A percentile compares a stretch with the other conserved stretches of the same genome.
These are phyloP conservation scores for Calocybe gangraenosa DNA, from an alignment of 768 basidiomycete species.

Conservation along the genomic window DNA sequence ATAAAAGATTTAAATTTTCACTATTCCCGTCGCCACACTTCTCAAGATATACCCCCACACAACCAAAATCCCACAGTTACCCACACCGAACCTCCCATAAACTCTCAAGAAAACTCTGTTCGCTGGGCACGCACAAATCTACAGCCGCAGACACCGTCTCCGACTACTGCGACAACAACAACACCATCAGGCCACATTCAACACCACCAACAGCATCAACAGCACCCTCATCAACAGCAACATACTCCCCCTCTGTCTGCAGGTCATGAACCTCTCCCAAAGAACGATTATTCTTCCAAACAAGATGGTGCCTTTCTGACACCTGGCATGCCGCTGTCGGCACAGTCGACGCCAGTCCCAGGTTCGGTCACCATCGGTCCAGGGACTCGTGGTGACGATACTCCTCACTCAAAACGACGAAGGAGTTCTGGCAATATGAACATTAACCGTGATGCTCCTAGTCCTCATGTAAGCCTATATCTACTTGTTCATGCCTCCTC, in stretches of 20 bases:
- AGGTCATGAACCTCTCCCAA: constrained; percentile 33
- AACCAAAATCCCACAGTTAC: constrained; percentile 2
- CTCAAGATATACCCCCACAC: constrained; percentile 26
- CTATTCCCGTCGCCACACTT: constrained; percentile 29
- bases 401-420: constrained; percentile 37
- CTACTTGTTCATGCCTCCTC: constrained; percentile 4
- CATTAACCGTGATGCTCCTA: constrained; percentile 41
- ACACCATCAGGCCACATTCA: constrained; percentile 18
- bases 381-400: constrained; percentile 31
- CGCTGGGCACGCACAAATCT: constrained; percentile 29
- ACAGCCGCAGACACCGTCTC: constrained; percentile 20
- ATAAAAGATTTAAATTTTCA: constrained; percentile 71
- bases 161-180: no score
- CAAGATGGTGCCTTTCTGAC: constrained; percentile 49
- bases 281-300: constrained; percentile 41
- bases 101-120: constrained; percentile 23
- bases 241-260: constrained; percentile 45
- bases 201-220: constrained; percentile 30
- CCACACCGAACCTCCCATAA: constrained; percentile 23
- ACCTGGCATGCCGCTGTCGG: constrained; percentile 42
- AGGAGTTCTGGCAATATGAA: constrained; percentile 34
- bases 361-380: constrained; percentile 31
- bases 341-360: constrained; percentile 35
- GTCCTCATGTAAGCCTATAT: constrained; percentile 42
- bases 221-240: constrained; percentile 40